Evolutionary conservation across 345 rosid genomes (phyloP).

Genomic region (Aquilaria sinensis): DNA sequence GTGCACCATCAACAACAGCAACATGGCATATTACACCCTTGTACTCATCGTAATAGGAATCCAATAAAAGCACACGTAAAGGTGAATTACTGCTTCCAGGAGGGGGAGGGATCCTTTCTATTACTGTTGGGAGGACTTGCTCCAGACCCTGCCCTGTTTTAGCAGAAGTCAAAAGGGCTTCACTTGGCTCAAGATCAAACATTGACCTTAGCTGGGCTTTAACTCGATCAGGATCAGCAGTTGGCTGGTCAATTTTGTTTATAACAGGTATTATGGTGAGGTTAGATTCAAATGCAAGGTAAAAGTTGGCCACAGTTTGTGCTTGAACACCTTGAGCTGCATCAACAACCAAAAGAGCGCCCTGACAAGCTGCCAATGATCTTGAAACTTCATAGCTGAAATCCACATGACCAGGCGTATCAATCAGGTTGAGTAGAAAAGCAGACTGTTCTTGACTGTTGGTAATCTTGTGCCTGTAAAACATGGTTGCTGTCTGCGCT

Average conservation of each 20-base stretch:
- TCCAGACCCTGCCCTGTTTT: slow-evolving; percentile 95
- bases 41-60: slow-evolving; percentile 91
- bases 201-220: slow-evolving; percentile 92
- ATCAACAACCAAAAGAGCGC: slow-evolving; percentile 94
- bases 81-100: slow-evolving; percentile 60
- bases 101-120: slow-evolving; percentile 82
- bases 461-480: slow-evolving; percentile 33
- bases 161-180: slow-evolving; percentile 89
- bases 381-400: slow-evolving; percentile 98
- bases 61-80: slow-evolving; percentile 89
- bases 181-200: slow-evolving; percentile 86
- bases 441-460: slow-evolving; percentile 28
- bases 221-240: slow-evolving; percentile 97
- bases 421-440: slow-evolving; percentile 71
- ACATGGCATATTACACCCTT: slow-evolving; percentile 95
- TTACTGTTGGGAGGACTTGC: slow-evolving; percentile 87
- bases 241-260: slow-evolving; percentile 96
- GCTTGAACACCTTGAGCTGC: slow-evolving; percentile 99
- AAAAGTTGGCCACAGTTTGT: slow-evolving; percentile 95
- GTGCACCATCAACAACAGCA: slow-evolving; percentile 81
- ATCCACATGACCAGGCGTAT: slow-evolving; percentile 98
- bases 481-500: slow-evolving; percentile 98
- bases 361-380: slow-evolving; percentile 98
- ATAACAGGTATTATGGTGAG: slow-evolving; percentile 75
- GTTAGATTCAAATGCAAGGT: slow-evolving; percentile 89